Evolutionary conservation across 148 eudicot species (phyloP), one percentile per base, ranked within the genome.

Genomic region (Rhododendron mucronatum): DNA sequence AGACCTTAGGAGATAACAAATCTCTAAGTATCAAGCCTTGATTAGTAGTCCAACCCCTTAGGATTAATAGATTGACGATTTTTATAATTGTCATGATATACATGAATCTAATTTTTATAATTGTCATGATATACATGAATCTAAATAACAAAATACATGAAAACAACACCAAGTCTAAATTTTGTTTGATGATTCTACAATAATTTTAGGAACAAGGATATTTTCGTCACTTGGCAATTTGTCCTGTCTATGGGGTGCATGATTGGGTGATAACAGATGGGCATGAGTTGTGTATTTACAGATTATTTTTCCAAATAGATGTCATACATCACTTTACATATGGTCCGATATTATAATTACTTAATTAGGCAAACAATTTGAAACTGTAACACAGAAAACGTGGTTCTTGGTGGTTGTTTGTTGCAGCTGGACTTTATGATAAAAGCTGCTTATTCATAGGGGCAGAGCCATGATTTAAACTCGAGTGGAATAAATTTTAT

Each of bases 201-300:
- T 33, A 51, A 13, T 33, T 81, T 55, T 81, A 55, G 28, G 83
- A 8, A 47, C 47, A 81, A 33, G 28, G 69, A 16, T 81, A 35
- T 33, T 53, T 81, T 81, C 16, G 47, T 20, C 69, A 18, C 44
- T 55, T 55, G 13, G 47, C 18, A 4, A 55, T 1, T 33, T 33
- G 47, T 57, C 83, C 37, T 16, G 63, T 81, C 21, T 55, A 33
- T 13, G 16, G 41, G 65, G 23, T 26, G 28, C 15, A 67, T 67
- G 73, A 67, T 67, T 67, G 73, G 37, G 76, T 71, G 39, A 33
- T 33, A 35, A 81, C 83, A 81, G 83, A 81, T 18, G 28, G 83
- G 83, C 83, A 81, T 81, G 83, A 55, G 83, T 53, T 53, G 69
- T 81, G 59, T 39, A 81, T 1, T 71, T 71, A 71, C 76, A 26